Evolutionary conservation across 73 alveolate genomes (phyloP).

Genomic region (Paramecium tetraurelia): DNA sequence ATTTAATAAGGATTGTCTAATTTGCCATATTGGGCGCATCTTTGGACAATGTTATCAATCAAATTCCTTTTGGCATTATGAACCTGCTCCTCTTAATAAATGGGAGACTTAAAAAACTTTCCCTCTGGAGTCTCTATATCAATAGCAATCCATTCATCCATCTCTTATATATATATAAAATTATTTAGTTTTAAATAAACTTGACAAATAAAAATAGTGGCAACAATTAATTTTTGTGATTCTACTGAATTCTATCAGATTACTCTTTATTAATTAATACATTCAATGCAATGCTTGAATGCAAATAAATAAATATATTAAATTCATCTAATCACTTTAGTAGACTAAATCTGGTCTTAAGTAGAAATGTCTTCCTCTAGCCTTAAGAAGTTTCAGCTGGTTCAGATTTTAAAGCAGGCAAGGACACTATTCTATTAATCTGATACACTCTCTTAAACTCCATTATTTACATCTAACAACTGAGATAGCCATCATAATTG

Average conservation of each 20-base stretch:
- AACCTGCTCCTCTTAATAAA: not conserved
- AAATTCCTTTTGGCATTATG: not conserved
- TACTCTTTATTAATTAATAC: not conserved
- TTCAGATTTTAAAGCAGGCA: slow-evolving; percentile 10
- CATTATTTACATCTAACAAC: slow-evolving; percentile 4
- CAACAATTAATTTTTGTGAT: not conserved
- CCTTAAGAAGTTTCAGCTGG: not conserved
- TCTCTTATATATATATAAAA: not conserved
- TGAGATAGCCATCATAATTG: slow-evolving; percentile 14
- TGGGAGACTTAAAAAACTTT: not conserved
- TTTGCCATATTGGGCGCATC: slow-evolving; percentile 31
- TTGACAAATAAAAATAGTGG: not conserved
- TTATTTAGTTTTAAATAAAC: not conserved
- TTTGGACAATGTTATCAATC: not conserved
- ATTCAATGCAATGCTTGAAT: not conserved
- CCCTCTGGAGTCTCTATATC: not conserved
- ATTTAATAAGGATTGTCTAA: not conserved
- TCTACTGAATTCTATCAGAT: too few species aligned
- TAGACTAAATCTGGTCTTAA: not conserved
- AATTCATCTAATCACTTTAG: not conserved
- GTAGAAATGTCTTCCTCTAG: not conserved
- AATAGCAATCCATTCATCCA: slow-evolving; percentile 4
- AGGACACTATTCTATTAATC: not conserved
- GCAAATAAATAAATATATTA: not conserved
- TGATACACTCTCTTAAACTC: not conserved